Base-by-base conservation (phyloP, 495 filamentous ascomycete genomes). In the Letharia lupina region DNA sequence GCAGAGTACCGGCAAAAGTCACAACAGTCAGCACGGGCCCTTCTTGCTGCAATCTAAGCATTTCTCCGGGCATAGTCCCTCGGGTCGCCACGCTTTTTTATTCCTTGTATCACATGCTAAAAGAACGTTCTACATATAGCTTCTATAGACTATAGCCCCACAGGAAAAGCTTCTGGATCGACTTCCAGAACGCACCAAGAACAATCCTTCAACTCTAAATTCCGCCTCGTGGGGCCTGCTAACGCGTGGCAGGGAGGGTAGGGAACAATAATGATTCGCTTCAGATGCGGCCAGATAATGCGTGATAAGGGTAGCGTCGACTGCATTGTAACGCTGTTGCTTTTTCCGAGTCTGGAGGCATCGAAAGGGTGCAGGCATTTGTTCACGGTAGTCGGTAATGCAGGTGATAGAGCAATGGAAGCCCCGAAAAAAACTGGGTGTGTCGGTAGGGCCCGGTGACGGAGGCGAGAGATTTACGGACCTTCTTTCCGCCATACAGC, bases 281-380 rank as follows among this genome's bases (percentile, higher is more conserved):
- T 57, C 56, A 59, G 4, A 39, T 65, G 63, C 63, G 47, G 45
- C 31, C 8, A 48, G 63, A 65, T 65, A 65, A 65, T 65, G 60
- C 60, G 13, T 9, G 60, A 61, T 61, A 61, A 61, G 23, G 20
- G 18, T 61, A 61, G 60, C 40, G 41, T 61, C 28, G 12, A 52
- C 9, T 35, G 13, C 13, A 56, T 1, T 13, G 2, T 33, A 13
- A 15, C 52, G 12, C 28, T 16, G 28, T 56, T 16, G 5, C 28
- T 52, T 52, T 52, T 52, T 0, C 9, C 48, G n/a, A 7, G 52
- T 56, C 52, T 56, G 52, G 52, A 35, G 13, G 23, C 52, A 35
- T 56, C 52, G 2, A 35, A 56, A 56, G 16, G 28, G 28, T 35
- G 10, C 12, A 56, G 52, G 52, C 52, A 56, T 33, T 18, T 35